Percentiles rank a stretch among this genome's conserved stretches.
These are phyloP conservation scores for Leccinum solheimii DNA, from an alignment of 1,284 basidiomycete genomes.

Conservation along the genomic window DNA sequence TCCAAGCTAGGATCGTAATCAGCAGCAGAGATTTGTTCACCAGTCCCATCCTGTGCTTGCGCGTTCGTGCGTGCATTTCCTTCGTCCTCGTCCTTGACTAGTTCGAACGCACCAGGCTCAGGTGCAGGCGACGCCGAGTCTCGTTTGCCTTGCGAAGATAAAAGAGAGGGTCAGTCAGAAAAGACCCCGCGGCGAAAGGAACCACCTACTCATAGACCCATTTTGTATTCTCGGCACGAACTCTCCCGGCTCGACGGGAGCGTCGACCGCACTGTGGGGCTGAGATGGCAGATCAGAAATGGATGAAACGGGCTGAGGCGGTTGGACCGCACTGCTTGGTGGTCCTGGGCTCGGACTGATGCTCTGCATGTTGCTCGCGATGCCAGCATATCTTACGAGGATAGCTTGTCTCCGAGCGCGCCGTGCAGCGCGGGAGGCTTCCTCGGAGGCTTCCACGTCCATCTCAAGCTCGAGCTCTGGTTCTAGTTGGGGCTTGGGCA, in stretches of 20 bases:
- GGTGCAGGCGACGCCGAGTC: slow-evolving; percentile 57
- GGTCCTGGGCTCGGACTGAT: slow-evolving; percentile 57
- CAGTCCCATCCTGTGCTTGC: slow-evolving; percentile 48
- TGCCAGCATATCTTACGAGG: slow-evolving; percentile 74
- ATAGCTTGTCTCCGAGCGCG: slow-evolving; percentile 82
- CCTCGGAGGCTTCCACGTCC: slow-evolving; percentile 60
- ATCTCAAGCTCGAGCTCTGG: slow-evolving; percentile 62
- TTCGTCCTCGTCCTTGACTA: slow-evolving; percentile 61
- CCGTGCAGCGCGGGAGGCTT: slow-evolving; percentile 76
- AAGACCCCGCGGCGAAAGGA: slow-evolving; percentile 1
- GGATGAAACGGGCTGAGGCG: slow-evolving; percentile 56
- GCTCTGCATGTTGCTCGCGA: slow-evolving; percentile 42
- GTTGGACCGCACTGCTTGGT: slow-evolving; percentile 71
- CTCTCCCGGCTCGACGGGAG: slow-evolving; percentile 27
- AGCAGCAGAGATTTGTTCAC: slow-evolving; percentile 81
- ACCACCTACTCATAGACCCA: slow-evolving; percentile 32
- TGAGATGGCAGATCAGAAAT: slow-evolving; percentile 64
- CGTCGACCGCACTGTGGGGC: slow-evolving; percentile 47
- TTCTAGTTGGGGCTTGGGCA: slow-evolving; percentile 32
- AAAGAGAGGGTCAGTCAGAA: slow-evolving; percentile 3
- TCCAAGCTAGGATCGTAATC: slow-evolving; percentile 92
- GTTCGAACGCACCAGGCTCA: slow-evolving; percentile 50
- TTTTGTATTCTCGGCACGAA: slow-evolving; percentile 17
- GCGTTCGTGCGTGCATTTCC: slow-evolving; percentile 43
- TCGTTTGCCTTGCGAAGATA: slow-evolving; percentile 40